Evolutionary conservation across 805 yeast species (phyloP).

Genomic region (Candida sanyiensis): DNA sequence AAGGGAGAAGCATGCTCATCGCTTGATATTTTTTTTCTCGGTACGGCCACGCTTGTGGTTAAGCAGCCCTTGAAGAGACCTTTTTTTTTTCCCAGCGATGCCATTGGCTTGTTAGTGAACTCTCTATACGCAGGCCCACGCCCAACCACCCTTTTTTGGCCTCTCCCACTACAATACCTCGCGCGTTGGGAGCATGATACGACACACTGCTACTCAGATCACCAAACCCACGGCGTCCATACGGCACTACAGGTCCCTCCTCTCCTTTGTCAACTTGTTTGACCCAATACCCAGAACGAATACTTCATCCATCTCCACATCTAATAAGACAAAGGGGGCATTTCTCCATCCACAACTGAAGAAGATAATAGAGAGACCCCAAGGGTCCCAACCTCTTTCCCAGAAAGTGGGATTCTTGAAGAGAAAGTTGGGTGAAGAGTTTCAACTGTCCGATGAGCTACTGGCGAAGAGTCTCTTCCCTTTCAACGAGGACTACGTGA

Average conservation of each 20-base stretch:
- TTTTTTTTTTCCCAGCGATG: background rate
- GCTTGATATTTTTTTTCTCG: background rate
- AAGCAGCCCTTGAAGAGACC: background rate
- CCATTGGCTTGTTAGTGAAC: too few species aligned
- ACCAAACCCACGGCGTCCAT: background rate
- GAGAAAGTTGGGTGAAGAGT: conserved; percentile 2
- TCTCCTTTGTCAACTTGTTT: conserved; percentile 1
- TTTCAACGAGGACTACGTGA: conserved; percentile 6
- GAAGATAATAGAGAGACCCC: background rate
- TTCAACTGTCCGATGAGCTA: conserved; percentile 13
- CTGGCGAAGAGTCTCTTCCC: conserved; percentile 11
- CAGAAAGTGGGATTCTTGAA: conserved; percentile 3
- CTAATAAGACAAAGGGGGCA: background rate
- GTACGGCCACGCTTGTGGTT: background rate
- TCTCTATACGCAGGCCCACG: too few species aligned
- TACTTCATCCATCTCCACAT: background rate
- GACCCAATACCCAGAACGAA: conserved; percentile 2
- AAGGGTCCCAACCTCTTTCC: background rate
- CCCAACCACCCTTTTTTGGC: background rate
- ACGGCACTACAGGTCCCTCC: conserved; percentile 8
- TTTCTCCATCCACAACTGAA: conserved; percentile 1
- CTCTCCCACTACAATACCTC: too few species aligned
- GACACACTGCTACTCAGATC: background rate
- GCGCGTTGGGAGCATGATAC: background rate
- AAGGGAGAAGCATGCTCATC: too few species aligned